Base-by-base conservation (phyloP, 116 monocot genomes). In the Dioscorea cayenensis region DNA sequence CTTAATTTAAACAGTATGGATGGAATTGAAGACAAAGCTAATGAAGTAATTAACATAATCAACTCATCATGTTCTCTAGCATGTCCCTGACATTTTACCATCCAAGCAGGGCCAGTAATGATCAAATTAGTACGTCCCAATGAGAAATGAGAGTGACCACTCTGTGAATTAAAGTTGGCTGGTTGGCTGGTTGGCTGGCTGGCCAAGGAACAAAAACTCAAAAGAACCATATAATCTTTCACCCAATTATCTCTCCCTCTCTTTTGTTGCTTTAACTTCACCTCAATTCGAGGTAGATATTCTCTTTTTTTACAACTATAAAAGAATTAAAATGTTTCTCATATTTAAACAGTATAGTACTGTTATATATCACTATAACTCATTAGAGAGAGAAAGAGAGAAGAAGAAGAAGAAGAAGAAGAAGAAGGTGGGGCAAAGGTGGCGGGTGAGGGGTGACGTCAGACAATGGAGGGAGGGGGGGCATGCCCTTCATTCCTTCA, bases 401-500 rank as follows among this genome's bases (percentile, higher is more conserved):
- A 55, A 5, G 17, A 16, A 16, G 5, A 16, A 17, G 18, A 17
- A 14, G 16, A 14, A 17, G 16, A 4, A 0, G 7, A 55, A 55
- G 12, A 16, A 55, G 55, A 16, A 55, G 55, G 16, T 16, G 55
- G 55, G 55, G 55, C 55, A 55, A 55, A 5, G 55, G 55, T 18
- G 55, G 55, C 10, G 5, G 55, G 55, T 55, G 55, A 16, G 55
- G 55, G n/a, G 55, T 55, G 55, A 55, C 55, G 55, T 55, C 55
- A 55, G 14, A 55, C 55, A 18, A n/a, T 55, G 49, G 67, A 49
- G 62, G 72, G 27, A 62, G 5, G 64, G 18, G 63, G 21, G 72
- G 60, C 11, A 63, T 12, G 20, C 55, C 64, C 68, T 81, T 84
- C 84, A 79, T 84, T 81, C 76, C 76, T 58, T 74, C 88, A 78